These are phyloP conservation scores for Trichosanthes cucumerina DNA, from an alignment of 306 rosid species.

Conservation along the genomic window DNA sequence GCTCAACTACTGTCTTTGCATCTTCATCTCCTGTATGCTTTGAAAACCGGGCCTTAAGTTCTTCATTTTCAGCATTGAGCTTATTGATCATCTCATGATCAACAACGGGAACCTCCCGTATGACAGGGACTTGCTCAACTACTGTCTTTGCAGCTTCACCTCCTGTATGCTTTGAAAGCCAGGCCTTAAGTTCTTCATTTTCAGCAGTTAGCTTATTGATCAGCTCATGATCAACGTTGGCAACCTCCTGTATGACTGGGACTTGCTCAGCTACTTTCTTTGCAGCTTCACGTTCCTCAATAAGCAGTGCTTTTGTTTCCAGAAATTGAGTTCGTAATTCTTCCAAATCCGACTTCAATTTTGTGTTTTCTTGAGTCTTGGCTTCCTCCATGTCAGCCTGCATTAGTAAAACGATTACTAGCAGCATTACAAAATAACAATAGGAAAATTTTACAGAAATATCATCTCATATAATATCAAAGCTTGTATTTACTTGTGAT, in stretches of 20 bases:
- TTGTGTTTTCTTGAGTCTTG: constrained; percentile 52
- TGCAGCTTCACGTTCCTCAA: neutral
- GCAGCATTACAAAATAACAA: constrained; percentile 13
- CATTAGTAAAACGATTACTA: constrained; percentile 4
- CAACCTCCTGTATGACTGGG: neutral
- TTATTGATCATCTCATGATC: constrained; percentile 23
- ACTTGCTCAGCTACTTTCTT: neutral
- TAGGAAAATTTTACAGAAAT: neutral
- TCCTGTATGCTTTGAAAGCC: too few species aligned
- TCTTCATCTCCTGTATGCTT: neutral
- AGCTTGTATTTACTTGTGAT: neutral
- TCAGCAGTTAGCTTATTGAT: constrained; percentile 48
- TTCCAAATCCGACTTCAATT: constrained; percentile 52
- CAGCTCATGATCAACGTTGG: constrained; percentile 6
- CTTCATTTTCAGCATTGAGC: constrained; percentile 61
- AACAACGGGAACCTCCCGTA: neutral
- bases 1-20: constrained; percentile 13
- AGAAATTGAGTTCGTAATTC: constrained; percentile 40
- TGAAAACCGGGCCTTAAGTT: constrained; percentile 41
- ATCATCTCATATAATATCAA: neutral
- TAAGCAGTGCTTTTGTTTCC: constrained; percentile 34
- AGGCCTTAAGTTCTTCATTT: too few species aligned
- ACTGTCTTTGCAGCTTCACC: neutral
- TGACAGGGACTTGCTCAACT: constrained; percentile 19
- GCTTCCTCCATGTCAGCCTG: constrained; percentile 69